Conservation (phyloP, 129 eudicot genomes). For the Daucus carota region DH1_v3.0 NC_030381.2:47745001-47745500, state of each 20-base stretch:
- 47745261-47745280: background rate
- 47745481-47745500: constrained; percentile 96
- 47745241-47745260: background rate
- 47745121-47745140: constrained; percentile 74
- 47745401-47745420: constrained; percentile 94
- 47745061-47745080: constrained; percentile 84
- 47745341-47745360: constrained; percentile 88
- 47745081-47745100: constrained; percentile 96
- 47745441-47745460: constrained; percentile 98
- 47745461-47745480: constrained; percentile 91
- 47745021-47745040: background rate
- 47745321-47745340: constrained; percentile 45
- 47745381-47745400: constrained; percentile 91
- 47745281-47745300: background rate
- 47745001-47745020: background rate
- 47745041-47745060: constrained; percentile 80
- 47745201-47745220: constrained; percentile 8
- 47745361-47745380: constrained; percentile 88
- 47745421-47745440: constrained; percentile 99
- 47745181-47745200: constrained; percentile 11
- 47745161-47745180: constrained; percentile 29
- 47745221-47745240: background rate
- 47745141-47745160: constrained; percentile 98
- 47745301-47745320: background rate
- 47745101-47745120: constrained; percentile 96